Conservation (phyloP, 2,329 filamentous ascomycete species). For the Colletotrichum spinosum region DNA sequence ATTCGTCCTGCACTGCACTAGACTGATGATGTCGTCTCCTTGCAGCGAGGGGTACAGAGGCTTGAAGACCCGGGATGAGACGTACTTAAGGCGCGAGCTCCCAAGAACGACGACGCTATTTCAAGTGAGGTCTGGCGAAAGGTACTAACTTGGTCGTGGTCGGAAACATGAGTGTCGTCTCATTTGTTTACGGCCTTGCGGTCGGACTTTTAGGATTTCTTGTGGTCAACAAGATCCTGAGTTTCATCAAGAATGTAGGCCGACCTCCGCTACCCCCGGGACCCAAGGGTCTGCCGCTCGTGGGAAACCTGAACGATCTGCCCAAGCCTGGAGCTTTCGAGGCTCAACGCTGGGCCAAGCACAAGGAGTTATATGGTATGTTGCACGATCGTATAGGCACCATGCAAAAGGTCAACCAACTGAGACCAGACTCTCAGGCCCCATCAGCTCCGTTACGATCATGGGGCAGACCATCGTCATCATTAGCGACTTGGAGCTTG, state of each 20-base stretch:
- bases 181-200: not conserved
- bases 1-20: conserved; percentile 4
- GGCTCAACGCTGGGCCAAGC: conserved; percentile 49
- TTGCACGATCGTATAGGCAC: not conserved
- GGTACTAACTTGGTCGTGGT: no score
- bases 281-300: conserved; percentile 50
- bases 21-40: not conserved
- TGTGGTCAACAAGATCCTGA: conserved; percentile 1
- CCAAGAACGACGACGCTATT: no score
- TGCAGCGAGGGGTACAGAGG: not conserved
- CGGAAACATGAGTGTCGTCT: not conserved
- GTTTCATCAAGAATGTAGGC: not conserved
- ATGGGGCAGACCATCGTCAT: conserved; percentile 55
- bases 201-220: not conserved
- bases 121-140: no score
- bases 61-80: not conserved
- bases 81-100: not conserved
- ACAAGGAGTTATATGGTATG: conserved; percentile 48
- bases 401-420: not conserved
- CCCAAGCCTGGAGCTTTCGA: conserved; percentile 48
- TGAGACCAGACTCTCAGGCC: conserved; percentile 20
- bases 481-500: conserved; percentile 50
- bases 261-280: conserved; percentile 40
- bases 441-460: conserved; percentile 49
- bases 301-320: conserved; percentile 61